Evolutionary conservation across 2,329 filamentous ascomycete species (phyloP).

Genomic region (Botryotinia narcissicola): DNA sequence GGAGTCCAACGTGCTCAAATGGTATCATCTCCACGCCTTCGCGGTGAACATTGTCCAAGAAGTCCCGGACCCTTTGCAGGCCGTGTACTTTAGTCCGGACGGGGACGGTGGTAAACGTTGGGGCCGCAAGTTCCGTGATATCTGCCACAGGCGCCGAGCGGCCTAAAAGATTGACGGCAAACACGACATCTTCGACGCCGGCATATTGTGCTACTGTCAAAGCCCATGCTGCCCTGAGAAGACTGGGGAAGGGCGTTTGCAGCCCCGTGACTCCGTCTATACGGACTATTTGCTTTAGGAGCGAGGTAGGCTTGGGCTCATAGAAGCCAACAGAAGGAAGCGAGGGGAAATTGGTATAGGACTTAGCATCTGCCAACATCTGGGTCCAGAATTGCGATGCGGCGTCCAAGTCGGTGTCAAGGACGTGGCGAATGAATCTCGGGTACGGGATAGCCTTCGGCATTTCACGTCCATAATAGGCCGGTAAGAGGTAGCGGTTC

Average conservation of each 20-base stretch:
- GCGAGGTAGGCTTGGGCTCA: not conserved
- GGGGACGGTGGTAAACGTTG: constrained; percentile 45
- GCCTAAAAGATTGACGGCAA: constrained; percentile 45
- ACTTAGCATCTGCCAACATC: not conserved
- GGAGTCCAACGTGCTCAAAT: constrained; percentile 28
- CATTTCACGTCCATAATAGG: not conserved
- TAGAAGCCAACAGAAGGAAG: not conserved
- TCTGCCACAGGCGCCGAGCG: constrained; percentile 41
- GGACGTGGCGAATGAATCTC: not conserved
- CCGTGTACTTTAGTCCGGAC: constrained; percentile 37
- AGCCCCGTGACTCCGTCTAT: not conserved
- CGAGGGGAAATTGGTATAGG: not conserved
- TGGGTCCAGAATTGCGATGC: not conserved
- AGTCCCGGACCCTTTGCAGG: not conserved
- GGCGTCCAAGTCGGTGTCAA: not conserved
- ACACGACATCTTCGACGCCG: constrained; percentile 41
- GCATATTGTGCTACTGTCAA: constrained; percentile 42
- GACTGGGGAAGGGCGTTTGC: not conserved
- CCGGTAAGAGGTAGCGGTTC: too few relatives aligned
- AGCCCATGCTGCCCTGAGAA: constrained; percentile 39
- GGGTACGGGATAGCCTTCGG: not conserved
- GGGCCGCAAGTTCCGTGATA: constrained; percentile 44
- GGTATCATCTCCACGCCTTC: constrained; percentile 48
- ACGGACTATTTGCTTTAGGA: not conserved
- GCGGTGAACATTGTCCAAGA: constrained; percentile 42